A percentile compares a stretch with the other conserved stretches of the same genome.
Conservation (phyloP, 345 rosid species). For the Tarenaya hassleriana region DNA sequence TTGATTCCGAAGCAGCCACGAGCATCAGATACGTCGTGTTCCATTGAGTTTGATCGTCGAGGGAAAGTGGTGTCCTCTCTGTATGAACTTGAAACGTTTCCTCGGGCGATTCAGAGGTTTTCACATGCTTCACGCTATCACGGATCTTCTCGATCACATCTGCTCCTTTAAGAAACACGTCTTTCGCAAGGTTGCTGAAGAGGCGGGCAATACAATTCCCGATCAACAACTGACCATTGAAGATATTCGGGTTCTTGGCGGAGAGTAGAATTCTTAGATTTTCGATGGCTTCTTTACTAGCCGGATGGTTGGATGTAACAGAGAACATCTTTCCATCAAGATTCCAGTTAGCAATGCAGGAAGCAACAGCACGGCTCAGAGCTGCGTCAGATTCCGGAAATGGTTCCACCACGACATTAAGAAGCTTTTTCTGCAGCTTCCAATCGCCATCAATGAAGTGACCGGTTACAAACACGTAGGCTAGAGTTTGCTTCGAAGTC, state of each 20-base stretch:
- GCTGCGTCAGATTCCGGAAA: constrained; percentile 64
- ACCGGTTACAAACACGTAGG: constrained; percentile 68
- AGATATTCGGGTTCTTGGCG: constrained; percentile 58
- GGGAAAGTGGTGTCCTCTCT: constrained; percentile 48
- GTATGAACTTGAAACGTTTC: constrained; percentile 88
- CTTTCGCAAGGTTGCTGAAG: constrained; percentile 53
- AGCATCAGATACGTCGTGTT: constrained; percentile 80
- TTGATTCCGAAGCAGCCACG: constrained; percentile 70
- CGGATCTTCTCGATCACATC: constrained; percentile 65
- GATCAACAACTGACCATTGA: constrained; percentile 71
- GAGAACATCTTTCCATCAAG: constrained; percentile 78
- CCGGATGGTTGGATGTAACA: constrained; percentile 51
- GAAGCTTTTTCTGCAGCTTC: constrained; percentile 68
- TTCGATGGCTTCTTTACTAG: constrained; percentile 47
- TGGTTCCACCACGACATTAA: constrained; percentile 85
- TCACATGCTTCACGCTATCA: constrained; percentile 75
- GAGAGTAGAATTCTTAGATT: constrained; percentile 61
- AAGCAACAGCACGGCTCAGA: constrained; percentile 70
- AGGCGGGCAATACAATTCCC: constrained; percentile 62
- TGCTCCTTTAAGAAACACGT: constrained; percentile 44
- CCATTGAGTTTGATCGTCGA: constrained; percentile 80
- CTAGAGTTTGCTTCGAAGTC: constrained; percentile 60
- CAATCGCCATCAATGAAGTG: constrained; percentile 77
- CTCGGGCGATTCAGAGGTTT: constrained; percentile 76
- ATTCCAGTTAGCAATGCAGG: constrained; percentile 80